These are phyloP conservation scores for Boletellus sp. DNA, from an alignment of 768 basidiomycete genomes.

Conservation along the genomic window DNA sequence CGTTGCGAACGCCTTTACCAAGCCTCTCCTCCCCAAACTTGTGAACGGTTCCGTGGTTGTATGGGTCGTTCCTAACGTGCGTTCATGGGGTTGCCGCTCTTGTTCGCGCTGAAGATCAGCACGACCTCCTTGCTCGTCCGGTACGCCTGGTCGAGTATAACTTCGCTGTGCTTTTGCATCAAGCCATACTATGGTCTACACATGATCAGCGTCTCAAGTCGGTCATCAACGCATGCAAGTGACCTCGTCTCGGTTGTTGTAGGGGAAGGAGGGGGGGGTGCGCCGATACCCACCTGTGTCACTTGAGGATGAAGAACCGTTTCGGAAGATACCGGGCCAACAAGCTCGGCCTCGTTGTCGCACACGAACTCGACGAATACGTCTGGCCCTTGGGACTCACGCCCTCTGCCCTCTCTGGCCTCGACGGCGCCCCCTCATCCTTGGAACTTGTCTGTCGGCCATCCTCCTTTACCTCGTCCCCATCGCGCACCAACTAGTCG, in stretches of 20 bases:
- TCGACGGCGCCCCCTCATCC: conserved; percentile 19
- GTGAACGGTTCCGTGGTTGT: too few species aligned
- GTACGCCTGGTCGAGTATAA: conserved; percentile 86
- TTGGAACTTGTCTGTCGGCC: too few species aligned
- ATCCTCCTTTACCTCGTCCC: too few species aligned
- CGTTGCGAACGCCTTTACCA: too few species aligned
- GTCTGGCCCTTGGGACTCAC: conserved; percentile 7
- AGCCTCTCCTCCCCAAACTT: too few species aligned
- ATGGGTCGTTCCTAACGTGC: too few species aligned
- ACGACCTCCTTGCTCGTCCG: conserved; percentile 87
- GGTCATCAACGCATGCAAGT: too few species aligned
- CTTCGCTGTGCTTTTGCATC: conserved; percentile 91
- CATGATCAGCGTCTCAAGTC: too few species aligned
- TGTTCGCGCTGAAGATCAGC: conserved; percentile 91
- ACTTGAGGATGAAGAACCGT: conserved; percentile 93
- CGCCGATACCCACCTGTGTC: conserved; percentile 54
- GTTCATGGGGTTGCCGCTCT: conserved; percentile 90
- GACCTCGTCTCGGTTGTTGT: too few species aligned
- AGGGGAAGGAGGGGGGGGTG: too few species aligned
- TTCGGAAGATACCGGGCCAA: conserved; percentile 73
- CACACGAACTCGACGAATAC: conserved; percentile 59
- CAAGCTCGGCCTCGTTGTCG: conserved; percentile 83
- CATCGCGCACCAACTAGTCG: conserved; percentile 13
- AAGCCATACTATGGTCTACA: conserved; percentile 57
- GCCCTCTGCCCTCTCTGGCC: background rate